Evolutionary conservation across 2,329 filamentous ascomycete species (phyloP).

Genomic region (Plenodomus biglobosus): DNA sequence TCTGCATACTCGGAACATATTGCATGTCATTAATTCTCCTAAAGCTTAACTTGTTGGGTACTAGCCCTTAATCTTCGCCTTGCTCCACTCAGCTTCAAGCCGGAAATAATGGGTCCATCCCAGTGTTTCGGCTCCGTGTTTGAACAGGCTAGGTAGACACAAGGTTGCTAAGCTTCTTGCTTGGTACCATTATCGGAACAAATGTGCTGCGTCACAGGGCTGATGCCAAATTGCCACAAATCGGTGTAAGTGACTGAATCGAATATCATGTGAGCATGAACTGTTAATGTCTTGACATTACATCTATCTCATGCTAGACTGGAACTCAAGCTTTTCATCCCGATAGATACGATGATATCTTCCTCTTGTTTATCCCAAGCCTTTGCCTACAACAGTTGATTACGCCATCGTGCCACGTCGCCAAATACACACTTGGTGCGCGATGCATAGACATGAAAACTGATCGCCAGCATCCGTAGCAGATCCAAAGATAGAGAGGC

Average conservation of each 20-base stretch:
- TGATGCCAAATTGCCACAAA: neutral
- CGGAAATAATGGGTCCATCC: neutral
- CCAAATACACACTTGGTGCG: neutral
- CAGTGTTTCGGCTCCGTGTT: neutral
- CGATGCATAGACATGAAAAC: neutral
- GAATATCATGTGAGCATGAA: neutral
- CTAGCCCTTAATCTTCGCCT: neutral
- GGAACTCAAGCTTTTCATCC: too few relatives aligned
- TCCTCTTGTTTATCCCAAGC: too few relatives aligned
- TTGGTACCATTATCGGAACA: neutral
- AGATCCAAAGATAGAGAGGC: too few relatives aligned
- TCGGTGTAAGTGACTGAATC: neutral
- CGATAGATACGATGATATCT: too few relatives aligned
- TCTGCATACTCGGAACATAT: neutral
- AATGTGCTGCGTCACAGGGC: neutral
- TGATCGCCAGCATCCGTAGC: neutral
- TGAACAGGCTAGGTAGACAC: neutral
- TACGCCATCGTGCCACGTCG: too few relatives aligned
- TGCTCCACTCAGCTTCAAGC: neutral
- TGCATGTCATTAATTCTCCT: neutral
- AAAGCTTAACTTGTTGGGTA: neutral
- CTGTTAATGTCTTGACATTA: neutral
- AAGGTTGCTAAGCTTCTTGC: neutral
- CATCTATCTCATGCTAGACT: neutral
- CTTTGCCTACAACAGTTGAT: too few relatives aligned